These are phyloP conservation scores for Saccharomycopsis guyanensis DNA, from an alignment of 805 yeast genomes.

Conservation along the genomic window DNA sequence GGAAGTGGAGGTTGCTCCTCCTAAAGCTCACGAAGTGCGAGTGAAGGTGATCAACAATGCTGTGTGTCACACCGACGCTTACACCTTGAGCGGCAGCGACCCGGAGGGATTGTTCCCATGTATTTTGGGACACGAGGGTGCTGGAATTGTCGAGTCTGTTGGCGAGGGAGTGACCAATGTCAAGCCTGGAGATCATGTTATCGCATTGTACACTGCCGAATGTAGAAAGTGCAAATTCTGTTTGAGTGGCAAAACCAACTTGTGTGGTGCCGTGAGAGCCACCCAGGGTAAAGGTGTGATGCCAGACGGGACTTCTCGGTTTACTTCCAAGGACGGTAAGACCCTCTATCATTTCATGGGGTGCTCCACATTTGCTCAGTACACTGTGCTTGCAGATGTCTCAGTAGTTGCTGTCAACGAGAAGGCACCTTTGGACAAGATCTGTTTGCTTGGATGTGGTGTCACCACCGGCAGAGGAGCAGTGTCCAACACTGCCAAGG, in stretches of 20 bases:
- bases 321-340: conserved; percentile 73
- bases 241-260: conserved; percentile 88
- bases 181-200: conserved; percentile 88
- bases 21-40: conserved; percentile 96
- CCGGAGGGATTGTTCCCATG: conserved; percentile 96
- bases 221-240: conserved; percentile 95
- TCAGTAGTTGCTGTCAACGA: conserved; percentile 84
- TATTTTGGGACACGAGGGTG: conserved; percentile 96
- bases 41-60: conserved; percentile 83
- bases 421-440: conserved; percentile 74
- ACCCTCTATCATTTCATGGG: conserved; percentile 93
- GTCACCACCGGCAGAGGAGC: conserved; percentile 98
- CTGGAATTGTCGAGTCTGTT: conserved; percentile 89
- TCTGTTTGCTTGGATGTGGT: conserved; percentile 96
- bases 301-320: conserved; percentile 97
- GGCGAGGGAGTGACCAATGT: conserved; percentile 93
- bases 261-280: conserved; percentile 91
- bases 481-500: conserved; percentile 87
- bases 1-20: conserved; percentile 85
- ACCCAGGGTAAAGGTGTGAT: conserved; percentile 98
- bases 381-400: conserved; percentile 96
- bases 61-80: conserved; percentile 98
- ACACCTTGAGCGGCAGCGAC: conserved; percentile 88
- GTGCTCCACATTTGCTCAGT: conserved; percentile 92
- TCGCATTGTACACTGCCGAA: conserved; percentile 94